These are phyloP conservation scores for Colletotrichum costaricense DNA, from an alignment of 2,329 filamentous ascomycete species.

Conservation along the genomic window DNA sequence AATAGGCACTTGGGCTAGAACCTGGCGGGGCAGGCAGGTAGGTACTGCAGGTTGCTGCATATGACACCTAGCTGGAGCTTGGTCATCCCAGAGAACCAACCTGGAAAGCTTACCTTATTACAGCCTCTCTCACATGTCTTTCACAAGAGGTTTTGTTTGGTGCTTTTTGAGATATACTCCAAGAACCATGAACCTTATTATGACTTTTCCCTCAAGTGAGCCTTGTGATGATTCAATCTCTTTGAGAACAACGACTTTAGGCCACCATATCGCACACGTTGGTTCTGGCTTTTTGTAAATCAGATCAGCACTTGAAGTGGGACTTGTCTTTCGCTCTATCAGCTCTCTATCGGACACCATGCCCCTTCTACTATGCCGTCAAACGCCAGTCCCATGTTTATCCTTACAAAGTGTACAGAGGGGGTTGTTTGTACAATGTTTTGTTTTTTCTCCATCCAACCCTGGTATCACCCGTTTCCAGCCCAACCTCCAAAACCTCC, in stretches of 20 bases:
- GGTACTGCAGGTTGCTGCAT: not conserved
- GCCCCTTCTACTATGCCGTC: conserved; percentile 33
- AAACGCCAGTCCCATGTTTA: conserved; percentile 34
- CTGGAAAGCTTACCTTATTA: not conserved
- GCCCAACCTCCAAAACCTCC: not conserved
- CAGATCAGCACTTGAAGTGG: conserved; percentile 17
- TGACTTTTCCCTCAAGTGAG: not conserved
- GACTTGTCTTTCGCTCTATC: conserved; percentile 37
- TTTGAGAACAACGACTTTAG: not conserved
- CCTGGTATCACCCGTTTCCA: not conserved
- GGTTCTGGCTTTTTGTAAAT: not conserved
- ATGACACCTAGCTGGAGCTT: not conserved
- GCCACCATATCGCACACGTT: not conserved
- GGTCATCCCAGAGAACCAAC: not conserved
- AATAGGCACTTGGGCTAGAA: not conserved
- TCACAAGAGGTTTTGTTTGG: too few relatives aligned
- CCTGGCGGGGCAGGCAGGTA: conserved; percentile 7
- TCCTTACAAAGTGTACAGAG: conserved; percentile 36
- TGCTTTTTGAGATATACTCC: not conserved
- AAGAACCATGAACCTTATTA: not conserved
- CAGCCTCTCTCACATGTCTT: too few relatives aligned
- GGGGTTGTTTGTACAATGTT: conserved; percentile 31
- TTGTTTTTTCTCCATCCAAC: conserved; percentile 2
- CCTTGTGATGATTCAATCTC: not conserved
- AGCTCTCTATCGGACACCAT: conserved; percentile 34